Base-by-base conservation (phyloP, 2,329 filamentous ascomycete genomes). In the Xylaria polymorpha region DNA sequence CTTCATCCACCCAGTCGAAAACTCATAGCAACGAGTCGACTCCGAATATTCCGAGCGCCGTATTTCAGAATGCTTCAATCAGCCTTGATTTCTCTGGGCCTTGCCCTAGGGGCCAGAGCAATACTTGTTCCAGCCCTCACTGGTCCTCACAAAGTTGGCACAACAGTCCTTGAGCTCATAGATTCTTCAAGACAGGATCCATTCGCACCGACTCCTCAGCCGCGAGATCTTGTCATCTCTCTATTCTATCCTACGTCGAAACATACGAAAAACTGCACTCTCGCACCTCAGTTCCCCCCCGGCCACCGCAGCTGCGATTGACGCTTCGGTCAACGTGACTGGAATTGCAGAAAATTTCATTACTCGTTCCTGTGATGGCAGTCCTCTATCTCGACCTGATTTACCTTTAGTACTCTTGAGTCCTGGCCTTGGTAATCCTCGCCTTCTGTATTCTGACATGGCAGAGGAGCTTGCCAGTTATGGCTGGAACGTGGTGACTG, bases 401-500 rank as follows among this genome's bases (percentile, higher is more conserved):
- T 56, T 70, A 41, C 67, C 72, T 29, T n/a, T 78, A 0, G 44
- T 85, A 39, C 62, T 86, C 9, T 80, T 87, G 51, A 84, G 83
- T 0, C 81, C 85, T 1, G 85, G 83, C 3, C 77, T 81, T 37
- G 82, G 81, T 3, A 80, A 80, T 5, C 81, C 82, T 0, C 78
- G 85, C 0, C 73, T 83, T 0, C 55, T 85, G 1, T 84, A 87
- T 71, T 79, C 76, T 4, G 80, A 79, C 5, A 79, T 83, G 66
- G 83, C 84, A 1, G 80, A 80, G 2, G 81, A 83, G 3, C 77
- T 87, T 3, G 83, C 84, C 0, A 83, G 82, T 18, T 77, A 81
- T 6, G 85, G 85, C 0, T 83, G 81, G 58, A 77, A 81, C 0
- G 82, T 87, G 2, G 76, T 85, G 14, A 77, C 84, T 0, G 76